Conservation (phyloP, 2,329 filamentous ascomycete species). For the Colletotrichum filicis region DNA sequence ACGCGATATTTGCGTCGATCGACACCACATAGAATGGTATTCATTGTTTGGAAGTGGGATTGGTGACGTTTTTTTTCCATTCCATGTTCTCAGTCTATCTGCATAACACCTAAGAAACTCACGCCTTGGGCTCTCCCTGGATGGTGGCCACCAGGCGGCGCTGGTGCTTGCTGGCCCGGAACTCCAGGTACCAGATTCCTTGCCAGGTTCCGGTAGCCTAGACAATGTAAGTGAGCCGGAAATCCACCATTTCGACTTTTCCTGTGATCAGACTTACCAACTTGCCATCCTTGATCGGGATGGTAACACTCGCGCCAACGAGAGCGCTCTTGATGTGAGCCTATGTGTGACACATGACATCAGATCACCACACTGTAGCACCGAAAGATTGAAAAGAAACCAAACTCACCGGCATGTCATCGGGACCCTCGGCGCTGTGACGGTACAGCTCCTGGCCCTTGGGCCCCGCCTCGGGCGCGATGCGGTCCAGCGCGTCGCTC, state of each 20-base stretch:
- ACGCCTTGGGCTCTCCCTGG: conserved; percentile 79
- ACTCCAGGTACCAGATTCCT: conserved; percentile 95
- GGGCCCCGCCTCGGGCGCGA: conserved; percentile 81
- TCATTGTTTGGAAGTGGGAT: neutral
- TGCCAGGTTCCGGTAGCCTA: conserved; percentile 79
- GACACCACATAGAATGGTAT: conserved; percentile 11
- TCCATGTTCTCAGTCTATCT: neutral
- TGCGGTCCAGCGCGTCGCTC: conserved; percentile 91
- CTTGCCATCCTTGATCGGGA: conserved; percentile 89
- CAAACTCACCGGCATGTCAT: conserved; percentile 86
- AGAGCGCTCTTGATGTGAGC: conserved; percentile 94
- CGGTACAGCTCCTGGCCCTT: conserved; percentile 81
- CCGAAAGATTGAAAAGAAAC: conserved; percentile 8
- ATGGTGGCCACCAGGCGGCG: conserved; percentile 92
- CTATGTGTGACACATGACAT: conserved; percentile 54
- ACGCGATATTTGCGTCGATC: conserved; percentile 13
- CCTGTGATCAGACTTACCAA: conserved; percentile 61
- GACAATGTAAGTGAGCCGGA: neutral
- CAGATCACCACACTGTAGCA: no score
- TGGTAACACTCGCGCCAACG: conserved; percentile 87
- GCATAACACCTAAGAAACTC: neutral
- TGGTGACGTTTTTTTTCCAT: neutral
- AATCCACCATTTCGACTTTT: neutral
- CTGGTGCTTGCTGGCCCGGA: conserved; percentile 79
- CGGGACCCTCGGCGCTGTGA: conserved; percentile 86